Base-by-base conservation (phyloP, 2,329 filamentous ascomycete species). In the Beauveria asiatica region DNA sequence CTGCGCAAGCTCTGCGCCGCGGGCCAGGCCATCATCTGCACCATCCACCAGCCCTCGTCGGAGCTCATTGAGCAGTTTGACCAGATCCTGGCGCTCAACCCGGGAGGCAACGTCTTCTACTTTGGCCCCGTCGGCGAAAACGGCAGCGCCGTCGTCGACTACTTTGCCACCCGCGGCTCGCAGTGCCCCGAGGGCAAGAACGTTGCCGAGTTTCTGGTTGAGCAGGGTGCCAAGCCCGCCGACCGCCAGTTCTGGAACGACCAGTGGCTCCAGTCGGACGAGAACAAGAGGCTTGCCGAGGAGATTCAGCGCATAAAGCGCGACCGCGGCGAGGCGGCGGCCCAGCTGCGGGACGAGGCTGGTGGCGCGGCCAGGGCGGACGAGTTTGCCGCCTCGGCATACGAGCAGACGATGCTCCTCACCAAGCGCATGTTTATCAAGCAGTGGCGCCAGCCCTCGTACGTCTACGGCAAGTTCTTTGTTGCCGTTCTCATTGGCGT, bases 401-500 rank as follows among this genome's bases (percentile, higher is more conserved):
- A 73, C 68, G 70, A 81, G 1, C 89, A 92, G 73, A 88, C 81
- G 7, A 75, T 75, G 4, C 80, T 85, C 68, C 78, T 92, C 21
- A 89, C 86, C 3, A 85, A 85, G 70, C 82, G 89, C 23, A 80
- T 87, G 54, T 91, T 91, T 72, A 76, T 76, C 4, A 83, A 90
- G 65, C 86, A 91, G 74, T 92, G 88, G 88, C 81, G 89, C 16
- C 85, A 90, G 63, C 86, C 88, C 0, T 85, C 83, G 1, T 93
- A 92, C 70, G 76, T 90, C 59, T 92, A 91, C 71, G 85, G 86
- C 62, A 91, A 90, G 69, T 75, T 93, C 27, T 92, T 91, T 72
- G 81, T 86, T 39, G 80, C 84, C 4, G 82, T 90, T 61, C 80
- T 90, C 62, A 78, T 89, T 49, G 88, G 86, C 17, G 84, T 91